Conservation (phyloP, 495 filamentous ascomycete genomes). For the Ramalina peruviana region DNA sequence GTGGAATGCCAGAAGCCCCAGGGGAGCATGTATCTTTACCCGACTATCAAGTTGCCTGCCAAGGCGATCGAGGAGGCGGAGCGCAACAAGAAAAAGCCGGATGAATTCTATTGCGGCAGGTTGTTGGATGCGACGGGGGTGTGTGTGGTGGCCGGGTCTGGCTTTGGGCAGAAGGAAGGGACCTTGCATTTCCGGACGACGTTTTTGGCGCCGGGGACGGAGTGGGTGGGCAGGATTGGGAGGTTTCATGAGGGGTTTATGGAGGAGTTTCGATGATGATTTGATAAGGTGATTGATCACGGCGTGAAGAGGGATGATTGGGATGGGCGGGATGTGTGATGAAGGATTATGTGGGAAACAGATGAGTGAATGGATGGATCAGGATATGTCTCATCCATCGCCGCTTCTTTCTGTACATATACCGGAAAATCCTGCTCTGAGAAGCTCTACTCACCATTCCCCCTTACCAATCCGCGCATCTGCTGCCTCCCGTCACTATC, state of each 20-base stretch:
- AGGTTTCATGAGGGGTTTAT: conserved; percentile 90
- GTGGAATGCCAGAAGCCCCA: conserved; percentile 77
- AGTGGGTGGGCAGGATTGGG: conserved; percentile 79
- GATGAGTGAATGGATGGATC: not conserved
- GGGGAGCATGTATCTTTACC: conserved; percentile 98
- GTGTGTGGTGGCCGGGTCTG: conserved; percentile 83
- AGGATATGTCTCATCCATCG: not conserved
- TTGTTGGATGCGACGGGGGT: conserved; percentile 89
- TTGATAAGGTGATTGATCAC: not conserved
- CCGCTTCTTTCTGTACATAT: no score
- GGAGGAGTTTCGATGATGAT: conserved; percentile 51
- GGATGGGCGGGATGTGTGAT: not conserved
- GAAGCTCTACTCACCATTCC: no score
- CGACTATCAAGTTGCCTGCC: conserved; percentile 64
- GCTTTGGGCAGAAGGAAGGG: conserved; percentile 88
- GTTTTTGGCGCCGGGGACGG: conserved; percentile 88
- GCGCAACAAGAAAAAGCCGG: conserved; percentile 57
- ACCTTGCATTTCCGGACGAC: conserved; percentile 93
- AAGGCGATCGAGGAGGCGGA: conserved; percentile 64
- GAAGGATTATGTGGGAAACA: not conserved
- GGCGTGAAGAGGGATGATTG: not conserved
- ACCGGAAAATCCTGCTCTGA: no score
- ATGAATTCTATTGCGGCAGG: conserved; percentile 87
- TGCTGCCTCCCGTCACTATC: no score
- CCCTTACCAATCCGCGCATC: no score